These are phyloP conservation scores for Acorus calamus DNA, from an alignment of 106 monocot species.

Conservation along the genomic window DNA sequence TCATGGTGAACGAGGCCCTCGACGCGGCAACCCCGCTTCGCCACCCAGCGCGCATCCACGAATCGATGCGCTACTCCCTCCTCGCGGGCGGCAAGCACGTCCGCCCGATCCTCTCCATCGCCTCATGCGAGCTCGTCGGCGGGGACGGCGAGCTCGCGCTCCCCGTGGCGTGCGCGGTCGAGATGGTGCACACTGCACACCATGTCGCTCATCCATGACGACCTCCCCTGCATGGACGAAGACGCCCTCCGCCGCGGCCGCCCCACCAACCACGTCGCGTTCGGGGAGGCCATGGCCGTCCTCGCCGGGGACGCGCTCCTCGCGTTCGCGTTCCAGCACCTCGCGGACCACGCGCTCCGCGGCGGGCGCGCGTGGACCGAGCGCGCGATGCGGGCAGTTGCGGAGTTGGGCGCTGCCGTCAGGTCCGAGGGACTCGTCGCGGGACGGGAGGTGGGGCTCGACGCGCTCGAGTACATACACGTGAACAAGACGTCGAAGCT, in stretches of 20 bases:
- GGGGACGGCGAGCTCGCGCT: too few species aligned
- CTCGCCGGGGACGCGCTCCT: too few species aligned
- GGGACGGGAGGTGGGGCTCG: not conserved
- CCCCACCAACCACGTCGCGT: too few species aligned
- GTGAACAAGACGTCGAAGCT: not conserved
- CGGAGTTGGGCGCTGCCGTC: not conserved
- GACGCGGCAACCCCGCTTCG: not conserved
- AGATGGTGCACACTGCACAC: too few species aligned
- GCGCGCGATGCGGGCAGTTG: not conserved
- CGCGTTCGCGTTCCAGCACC: too few species aligned
- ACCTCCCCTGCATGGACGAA: too few species aligned
- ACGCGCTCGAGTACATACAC: not conserved
- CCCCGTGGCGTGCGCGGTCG: too few species aligned
- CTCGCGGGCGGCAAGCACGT: slow-evolving; percentile 1
- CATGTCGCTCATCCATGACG: too few species aligned
- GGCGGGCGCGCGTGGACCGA: not conserved
- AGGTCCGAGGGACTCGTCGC: not conserved
- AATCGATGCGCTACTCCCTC: not conserved
- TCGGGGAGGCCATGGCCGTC: too few species aligned
- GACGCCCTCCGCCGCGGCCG: too few species aligned
- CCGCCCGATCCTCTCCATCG: not conserved
- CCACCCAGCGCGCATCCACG: not conserved
- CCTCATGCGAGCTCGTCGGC: too few species aligned
- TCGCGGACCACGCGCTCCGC: too few species aligned
- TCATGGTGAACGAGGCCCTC: slow-evolving; percentile 1